phyloP scores from a whole-genome alignment of 148 eudicot species.

The Amaranthus cruentus region DNA sequence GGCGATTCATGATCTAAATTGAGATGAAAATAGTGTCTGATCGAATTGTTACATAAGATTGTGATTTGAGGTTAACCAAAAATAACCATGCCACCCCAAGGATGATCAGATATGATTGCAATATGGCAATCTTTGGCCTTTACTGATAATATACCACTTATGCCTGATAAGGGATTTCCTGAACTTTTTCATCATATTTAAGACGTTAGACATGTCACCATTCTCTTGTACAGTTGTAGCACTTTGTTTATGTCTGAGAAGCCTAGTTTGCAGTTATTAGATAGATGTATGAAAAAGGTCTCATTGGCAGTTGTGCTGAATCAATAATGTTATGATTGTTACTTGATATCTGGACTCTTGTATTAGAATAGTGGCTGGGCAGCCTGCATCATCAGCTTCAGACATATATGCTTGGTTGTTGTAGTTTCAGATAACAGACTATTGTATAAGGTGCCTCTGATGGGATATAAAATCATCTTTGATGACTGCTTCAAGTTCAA shows the following conservation, averaged over 20 bases:
- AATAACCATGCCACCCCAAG: neutral
- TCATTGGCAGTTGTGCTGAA: neutral
- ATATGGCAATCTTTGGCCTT: neutral
- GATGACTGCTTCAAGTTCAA: neutral
- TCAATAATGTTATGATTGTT: neutral
- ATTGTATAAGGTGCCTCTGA: neutral
- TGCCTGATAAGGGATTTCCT: too few relatives aligned
- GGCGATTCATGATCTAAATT: too few relatives aligned
- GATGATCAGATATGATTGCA: neutral
- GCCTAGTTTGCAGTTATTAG: neutral
- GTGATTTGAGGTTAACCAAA: neutral
- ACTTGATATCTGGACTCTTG: neutral
- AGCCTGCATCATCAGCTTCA: neutral
- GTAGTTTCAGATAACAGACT: neutral
- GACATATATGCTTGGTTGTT: neutral
- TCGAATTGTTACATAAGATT: too few relatives aligned
- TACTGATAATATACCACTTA: neutral
- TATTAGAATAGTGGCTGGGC: neutral
- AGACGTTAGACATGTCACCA: neutral
- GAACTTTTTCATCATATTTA: neutral
- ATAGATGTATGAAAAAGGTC: neutral
- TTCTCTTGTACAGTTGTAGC: neutral
- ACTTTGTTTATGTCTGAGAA: neutral
- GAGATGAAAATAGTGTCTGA: too few relatives aligned
- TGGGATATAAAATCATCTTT: neutral